Evolutionary conservation across 1,284 basidiomycete species (phyloP).

Genomic region (Trichosporon sp.): DNA sequence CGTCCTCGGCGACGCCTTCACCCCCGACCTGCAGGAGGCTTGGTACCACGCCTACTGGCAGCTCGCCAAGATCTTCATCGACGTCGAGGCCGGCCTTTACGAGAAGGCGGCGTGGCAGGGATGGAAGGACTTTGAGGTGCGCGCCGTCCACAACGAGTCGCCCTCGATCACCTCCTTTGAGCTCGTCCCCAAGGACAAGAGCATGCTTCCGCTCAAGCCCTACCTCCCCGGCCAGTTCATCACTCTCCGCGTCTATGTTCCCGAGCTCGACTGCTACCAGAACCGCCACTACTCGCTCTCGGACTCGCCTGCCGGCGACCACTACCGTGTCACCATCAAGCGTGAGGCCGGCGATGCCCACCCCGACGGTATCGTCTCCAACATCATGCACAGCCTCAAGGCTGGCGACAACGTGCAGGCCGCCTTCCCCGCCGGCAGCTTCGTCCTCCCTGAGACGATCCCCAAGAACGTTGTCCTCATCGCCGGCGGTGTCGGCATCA

Average conservation of each 20-base stretch:
- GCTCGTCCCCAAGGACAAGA: constrained; percentile 39
- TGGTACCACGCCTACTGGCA: constrained; percentile 42
- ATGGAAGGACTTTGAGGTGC: constrained; percentile 43
- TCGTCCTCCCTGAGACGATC: constrained; percentile 36
- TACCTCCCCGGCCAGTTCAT: constrained; percentile 48
- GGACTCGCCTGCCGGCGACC: constrained; percentile 34
- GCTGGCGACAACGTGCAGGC: constrained; percentile 40
- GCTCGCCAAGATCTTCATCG: constrained; percentile 45
- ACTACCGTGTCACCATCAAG: constrained; percentile 47
- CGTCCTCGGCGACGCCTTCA: constrained; percentile 47
- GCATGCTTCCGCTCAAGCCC: constrained; percentile 36
- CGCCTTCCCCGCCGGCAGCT: constrained; percentile 44
- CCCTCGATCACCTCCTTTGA: constrained; percentile 41
- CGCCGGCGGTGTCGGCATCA: constrained; percentile 49
- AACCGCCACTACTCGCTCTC: constrained; percentile 44
- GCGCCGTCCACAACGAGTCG: constrained; percentile 38
- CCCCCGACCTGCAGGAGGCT: constrained; percentile 42
- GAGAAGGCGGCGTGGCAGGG: constrained; percentile 39
- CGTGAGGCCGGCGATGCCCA: constrained; percentile 35
- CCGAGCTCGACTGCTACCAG: constrained; percentile 32
- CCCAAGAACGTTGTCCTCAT: constrained; percentile 44
- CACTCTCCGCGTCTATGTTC: constrained; percentile 35
- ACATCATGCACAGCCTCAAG: constrained; percentile 38
- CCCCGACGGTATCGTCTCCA: constrained; percentile 28
- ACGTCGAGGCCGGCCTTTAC: constrained; percentile 44